phyloP scores from a whole-genome alignment of 1,139 yeast species.

The Saccharomyces hybrid region DNA sequence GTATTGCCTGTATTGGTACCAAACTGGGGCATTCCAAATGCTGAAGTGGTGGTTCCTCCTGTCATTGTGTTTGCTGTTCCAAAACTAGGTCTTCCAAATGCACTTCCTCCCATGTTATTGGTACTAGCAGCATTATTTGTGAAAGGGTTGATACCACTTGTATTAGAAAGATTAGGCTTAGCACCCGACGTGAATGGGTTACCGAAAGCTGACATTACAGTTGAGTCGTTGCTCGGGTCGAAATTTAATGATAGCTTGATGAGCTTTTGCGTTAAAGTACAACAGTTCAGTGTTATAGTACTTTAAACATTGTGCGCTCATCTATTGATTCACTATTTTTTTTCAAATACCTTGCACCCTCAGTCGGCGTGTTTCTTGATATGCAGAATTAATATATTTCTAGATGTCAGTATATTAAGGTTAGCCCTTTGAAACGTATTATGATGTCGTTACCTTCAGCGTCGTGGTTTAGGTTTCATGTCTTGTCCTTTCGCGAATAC shows the following conservation, averaged over 20 bases:
- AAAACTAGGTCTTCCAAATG: constrained; percentile 19
- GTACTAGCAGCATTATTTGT: constrained; percentile 3
- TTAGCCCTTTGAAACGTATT: not conserved
- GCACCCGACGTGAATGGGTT: constrained; percentile 6
- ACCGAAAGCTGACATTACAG: constrained; percentile 6
- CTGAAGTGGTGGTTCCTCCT: constrained; percentile 2
- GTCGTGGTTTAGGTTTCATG: not conserved
- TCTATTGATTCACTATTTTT: not conserved
- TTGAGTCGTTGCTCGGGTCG: constrained; percentile 3
- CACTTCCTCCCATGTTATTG: constrained; percentile 2
- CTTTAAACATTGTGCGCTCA: not conserved
- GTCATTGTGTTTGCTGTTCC: not conserved
- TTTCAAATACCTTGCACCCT: not conserved
- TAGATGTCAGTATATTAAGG: not conserved
- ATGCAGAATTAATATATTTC: not conserved
- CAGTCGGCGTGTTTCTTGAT: not conserved
- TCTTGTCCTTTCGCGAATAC: not conserved
- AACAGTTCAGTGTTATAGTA: not conserved
- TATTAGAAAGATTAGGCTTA: not conserved
- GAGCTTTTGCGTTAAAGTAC: constrained; percentile 34
- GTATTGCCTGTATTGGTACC: constrained; percentile 11
- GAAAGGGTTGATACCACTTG: constrained; percentile 4
- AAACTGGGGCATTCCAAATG: constrained; percentile 23
- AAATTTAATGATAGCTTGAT: constrained; percentile 33
- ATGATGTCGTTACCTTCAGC: not conserved